phyloP scores from a whole-genome alignment of 2,329 filamentous ascomycete species.

The Thermothelomyces thermophilus region DNA sequence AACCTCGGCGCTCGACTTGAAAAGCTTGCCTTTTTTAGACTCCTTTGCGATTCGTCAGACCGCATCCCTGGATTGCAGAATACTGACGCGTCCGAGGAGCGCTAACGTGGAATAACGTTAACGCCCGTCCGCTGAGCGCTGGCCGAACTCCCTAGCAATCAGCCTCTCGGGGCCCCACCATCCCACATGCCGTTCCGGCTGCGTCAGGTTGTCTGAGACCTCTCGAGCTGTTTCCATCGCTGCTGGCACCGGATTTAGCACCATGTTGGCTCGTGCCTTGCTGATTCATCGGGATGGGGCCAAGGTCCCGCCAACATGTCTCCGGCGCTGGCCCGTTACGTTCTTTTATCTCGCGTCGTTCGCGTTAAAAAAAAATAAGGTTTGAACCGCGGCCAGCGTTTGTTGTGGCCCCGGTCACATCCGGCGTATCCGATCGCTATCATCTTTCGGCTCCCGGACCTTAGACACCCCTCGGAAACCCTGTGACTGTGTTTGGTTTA shows the following conservation, averaged over 20 bases:
- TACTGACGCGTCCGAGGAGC: too few relatives aligned
- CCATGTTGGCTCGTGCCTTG: not conserved
- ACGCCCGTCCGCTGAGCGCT: too few relatives aligned
- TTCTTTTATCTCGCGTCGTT: not conserved
- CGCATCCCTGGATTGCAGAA: too few relatives aligned
- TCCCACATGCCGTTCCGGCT: too few relatives aligned
- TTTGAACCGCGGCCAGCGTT: not conserved
- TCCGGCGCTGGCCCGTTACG: not conserved
- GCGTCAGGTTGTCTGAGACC: not conserved
- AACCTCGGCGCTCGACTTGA: too few relatives aligned
- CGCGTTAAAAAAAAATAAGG: not conserved
- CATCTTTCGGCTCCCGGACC: not conserved
- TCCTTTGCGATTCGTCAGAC: too few relatives aligned
- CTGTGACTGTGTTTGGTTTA: not conserved
- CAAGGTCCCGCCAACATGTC: not conserved
- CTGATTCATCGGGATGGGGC: not conserved
- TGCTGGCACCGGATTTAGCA: not conserved
- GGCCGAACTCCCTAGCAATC: too few relatives aligned
- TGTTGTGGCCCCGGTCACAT: not conserved
- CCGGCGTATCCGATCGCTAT: not conserved
- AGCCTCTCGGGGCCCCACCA: too few relatives aligned
- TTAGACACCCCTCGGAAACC: not conserved
- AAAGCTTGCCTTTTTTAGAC: too few relatives aligned
- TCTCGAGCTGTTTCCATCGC: not conserved
- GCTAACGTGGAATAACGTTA: too few relatives aligned